phyloP scores from a whole-genome alignment of 2,329 filamentous ascomycete species.

The Sporothrix luriei region DNA sequence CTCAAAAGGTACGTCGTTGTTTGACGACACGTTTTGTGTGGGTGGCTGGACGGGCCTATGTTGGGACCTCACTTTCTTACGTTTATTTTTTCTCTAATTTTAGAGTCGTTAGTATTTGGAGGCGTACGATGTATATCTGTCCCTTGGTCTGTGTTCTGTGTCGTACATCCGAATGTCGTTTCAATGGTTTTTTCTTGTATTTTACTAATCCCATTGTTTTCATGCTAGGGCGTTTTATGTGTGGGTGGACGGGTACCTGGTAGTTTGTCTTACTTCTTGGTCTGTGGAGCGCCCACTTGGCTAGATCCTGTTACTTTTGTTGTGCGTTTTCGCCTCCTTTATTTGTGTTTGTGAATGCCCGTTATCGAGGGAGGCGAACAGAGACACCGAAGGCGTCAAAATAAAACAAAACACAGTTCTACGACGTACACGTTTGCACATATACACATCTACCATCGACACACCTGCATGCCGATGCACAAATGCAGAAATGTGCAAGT shows the following conservation, averaged over 20 bases:
- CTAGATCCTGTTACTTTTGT: background rate
- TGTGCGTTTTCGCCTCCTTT: background rate
- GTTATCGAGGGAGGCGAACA: background rate
- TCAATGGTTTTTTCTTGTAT: constrained; percentile 6
- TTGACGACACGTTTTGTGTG: background rate
- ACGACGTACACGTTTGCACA: background rate
- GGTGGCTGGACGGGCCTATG: background rate
- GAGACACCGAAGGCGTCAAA: background rate
- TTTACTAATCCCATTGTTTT: background rate
- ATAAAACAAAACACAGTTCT: background rate
- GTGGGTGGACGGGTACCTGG: constrained; percentile 19
- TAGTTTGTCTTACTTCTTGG: background rate
- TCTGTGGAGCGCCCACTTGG: background rate
- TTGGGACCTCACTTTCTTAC: background rate
- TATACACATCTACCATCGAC: background rate
- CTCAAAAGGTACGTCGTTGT: background rate
- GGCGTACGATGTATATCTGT: background rate
- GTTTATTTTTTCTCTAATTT: background rate
- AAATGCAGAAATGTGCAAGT: constrained; percentile 28
- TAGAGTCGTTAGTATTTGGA: background rate
- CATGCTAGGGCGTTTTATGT: background rate
- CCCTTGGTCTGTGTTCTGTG: background rate
- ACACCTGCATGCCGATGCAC: constrained; percentile 24
- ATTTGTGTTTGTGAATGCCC: background rate
- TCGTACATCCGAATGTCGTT: background rate